Conservation (phyloP, 176 grass and related monocot genomes). For the Carex littledalei region DNA sequence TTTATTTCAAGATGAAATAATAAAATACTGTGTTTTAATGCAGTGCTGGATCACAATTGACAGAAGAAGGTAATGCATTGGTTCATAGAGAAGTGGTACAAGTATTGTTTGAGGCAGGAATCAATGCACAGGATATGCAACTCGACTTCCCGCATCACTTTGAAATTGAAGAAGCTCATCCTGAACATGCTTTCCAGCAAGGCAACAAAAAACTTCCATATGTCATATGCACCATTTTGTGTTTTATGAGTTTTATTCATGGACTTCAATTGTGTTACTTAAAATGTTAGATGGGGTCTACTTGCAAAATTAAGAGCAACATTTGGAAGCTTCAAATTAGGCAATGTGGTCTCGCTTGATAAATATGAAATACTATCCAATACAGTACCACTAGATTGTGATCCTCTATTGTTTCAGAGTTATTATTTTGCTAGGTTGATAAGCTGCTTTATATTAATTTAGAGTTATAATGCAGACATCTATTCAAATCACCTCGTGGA, state of each 20-base stretch:
- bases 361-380: not conserved
- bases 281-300: not conserved
- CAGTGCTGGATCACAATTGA: slow-evolving; percentile 76
- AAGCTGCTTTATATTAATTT: not conserved
- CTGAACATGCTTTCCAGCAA: slow-evolving; percentile 60
- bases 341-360: not conserved
- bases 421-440: not conserved
- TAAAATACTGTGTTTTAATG: not conserved
- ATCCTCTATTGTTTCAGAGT: not conserved
- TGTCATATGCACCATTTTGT: slow-evolving; percentile 1
- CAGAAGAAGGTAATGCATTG: slow-evolving; percentile 60
- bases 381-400: not conserved
- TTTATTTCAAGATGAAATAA: not conserved
- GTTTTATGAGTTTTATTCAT: not conserved
- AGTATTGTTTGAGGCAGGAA: slow-evolving; percentile 34
- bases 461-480: not conserved
- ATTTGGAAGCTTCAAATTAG: not conserved
- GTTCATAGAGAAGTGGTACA: slow-evolving; percentile 56
- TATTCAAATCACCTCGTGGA: slow-evolving; percentile 1
- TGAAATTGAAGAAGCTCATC: slow-evolving; percentile 44
- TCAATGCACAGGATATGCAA: slow-evolving; percentile 52
- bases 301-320: not conserved
- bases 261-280: not conserved
- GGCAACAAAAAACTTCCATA: not conserved
- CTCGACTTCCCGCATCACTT: slow-evolving; percentile 74